Evolutionary conservation across 1,284 basidiomycete genomes (phyloP).

Genomic region (Ustilago shanxiensis): DNA sequence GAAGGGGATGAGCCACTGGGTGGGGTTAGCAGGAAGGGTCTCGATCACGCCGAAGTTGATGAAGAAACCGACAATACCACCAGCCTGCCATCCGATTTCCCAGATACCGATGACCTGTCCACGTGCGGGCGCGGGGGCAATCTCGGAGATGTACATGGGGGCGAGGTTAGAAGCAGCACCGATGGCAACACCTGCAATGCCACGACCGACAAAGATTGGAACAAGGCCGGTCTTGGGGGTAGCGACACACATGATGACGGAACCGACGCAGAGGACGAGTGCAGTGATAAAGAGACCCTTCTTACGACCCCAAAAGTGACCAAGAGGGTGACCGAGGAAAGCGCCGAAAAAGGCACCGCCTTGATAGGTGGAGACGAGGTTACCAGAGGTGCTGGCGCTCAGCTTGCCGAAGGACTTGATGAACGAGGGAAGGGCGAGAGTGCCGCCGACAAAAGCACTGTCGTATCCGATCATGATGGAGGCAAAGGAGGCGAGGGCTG

Average conservation of each 20-base stretch:
- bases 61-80: slow-evolving; percentile 70
- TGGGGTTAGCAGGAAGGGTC: slow-evolving; percentile 68
- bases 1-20: slow-evolving; percentile 74
- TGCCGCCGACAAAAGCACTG: slow-evolving; percentile 73
- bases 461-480: slow-evolving; percentile 73
- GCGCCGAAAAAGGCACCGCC: slow-evolving; percentile 69
- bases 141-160: slow-evolving; percentile 71
- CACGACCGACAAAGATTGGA: slow-evolving; percentile 69
- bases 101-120: slow-evolving; percentile 74
- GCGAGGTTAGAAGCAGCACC: slow-evolving; percentile 66
- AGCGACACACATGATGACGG: slow-evolving; percentile 59
- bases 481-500: slow-evolving; percentile 71
- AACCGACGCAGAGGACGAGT: slow-evolving; percentile 62
- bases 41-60: slow-evolving; percentile 72
- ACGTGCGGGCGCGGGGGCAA: slow-evolving; percentile 72
- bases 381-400: slow-evolving; percentile 70
- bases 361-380: slow-evolving; percentile 74
- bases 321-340: slow-evolving; percentile 48
- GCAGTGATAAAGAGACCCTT: slow-evolving; percentile 52
- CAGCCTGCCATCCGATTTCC: slow-evolving; percentile 72
- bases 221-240: slow-evolving; percentile 39
- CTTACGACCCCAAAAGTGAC: slow-evolving; percentile 44
- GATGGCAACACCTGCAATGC: slow-evolving; percentile 71
- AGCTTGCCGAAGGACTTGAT: slow-evolving; percentile 71
- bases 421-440: slow-evolving; percentile 73